Evolutionary conservation across 2,329 filamentous ascomycete genomes (phyloP).

Genomic region (Trichophyton verrucosum): DNA sequence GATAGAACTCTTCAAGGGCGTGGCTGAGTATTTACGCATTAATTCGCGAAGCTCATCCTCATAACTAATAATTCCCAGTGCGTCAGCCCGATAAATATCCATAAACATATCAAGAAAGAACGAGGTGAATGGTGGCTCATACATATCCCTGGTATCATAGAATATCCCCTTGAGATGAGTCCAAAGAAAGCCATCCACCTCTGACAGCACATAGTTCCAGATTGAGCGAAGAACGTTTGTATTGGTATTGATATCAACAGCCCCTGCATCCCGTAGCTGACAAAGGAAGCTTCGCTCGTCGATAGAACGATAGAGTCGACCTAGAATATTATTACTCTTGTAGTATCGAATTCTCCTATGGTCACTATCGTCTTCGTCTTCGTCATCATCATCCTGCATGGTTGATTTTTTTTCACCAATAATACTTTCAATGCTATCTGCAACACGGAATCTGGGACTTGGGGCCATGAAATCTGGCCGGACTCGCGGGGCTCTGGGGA

Average conservation of each 20-base stretch:
- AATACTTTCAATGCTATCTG: conserved; percentile 17
- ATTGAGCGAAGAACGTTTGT: conserved; percentile 18
- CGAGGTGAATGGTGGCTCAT: background rate
- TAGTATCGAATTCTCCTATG: conserved; percentile 47
- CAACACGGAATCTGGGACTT: conserved; percentile 29
- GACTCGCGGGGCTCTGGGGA: conserved; percentile 14
- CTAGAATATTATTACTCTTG: conserved; percentile 54
- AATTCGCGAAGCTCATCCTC: conserved; percentile 14
- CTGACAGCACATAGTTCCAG: conserved; percentile 15
- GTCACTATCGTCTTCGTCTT: conserved; percentile 36
- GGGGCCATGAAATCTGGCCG: conserved; percentile 45
- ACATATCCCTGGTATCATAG: conserved; percentile 16
- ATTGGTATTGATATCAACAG: conserved; percentile 6
- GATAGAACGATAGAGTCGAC: conserved; percentile 57
- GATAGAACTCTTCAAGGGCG: conserved; percentile 15
- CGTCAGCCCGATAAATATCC: background rate
- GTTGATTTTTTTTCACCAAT: conserved; percentile 36
- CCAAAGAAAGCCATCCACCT: conserved; percentile 18
- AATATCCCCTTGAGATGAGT: conserved; percentile 14
- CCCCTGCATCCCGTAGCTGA: conserved; percentile 31
- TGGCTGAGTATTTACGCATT: conserved; percentile 16
- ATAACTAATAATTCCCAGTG: conserved; percentile 6
- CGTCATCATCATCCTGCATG: conserved; percentile 34
- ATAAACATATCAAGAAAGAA: background rate
- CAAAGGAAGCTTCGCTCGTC: conserved; percentile 57